These are phyloP conservation scores for Aspergillus sp. DNA, from an alignment of 2,329 filamentous ascomycete genomes.

Conservation along the genomic window DNA sequence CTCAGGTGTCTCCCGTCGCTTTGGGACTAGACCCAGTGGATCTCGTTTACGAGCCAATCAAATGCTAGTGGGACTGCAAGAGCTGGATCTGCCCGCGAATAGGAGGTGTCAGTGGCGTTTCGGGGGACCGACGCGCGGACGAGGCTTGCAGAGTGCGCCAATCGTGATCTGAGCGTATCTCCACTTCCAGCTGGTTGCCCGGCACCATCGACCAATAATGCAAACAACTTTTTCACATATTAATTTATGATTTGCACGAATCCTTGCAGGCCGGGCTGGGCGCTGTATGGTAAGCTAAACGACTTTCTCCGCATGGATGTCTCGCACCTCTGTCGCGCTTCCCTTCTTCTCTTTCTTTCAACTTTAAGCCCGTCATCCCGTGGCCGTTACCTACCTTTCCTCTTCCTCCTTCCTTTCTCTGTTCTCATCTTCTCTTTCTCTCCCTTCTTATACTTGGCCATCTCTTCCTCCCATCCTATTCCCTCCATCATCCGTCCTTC, in stretches of 20 bases:
- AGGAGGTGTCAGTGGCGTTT: too few relatives aligned
- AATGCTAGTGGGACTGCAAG: too few relatives aligned
- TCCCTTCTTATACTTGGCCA: conserved; percentile 9
- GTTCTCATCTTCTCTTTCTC: conserved; percentile 15
- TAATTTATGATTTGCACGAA: conserved; percentile 4
- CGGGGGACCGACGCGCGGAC: neutral
- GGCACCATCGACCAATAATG: conserved; percentile 12
- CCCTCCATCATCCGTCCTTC: conserved; percentile 5
- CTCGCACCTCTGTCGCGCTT: neutral
- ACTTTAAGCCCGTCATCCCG: conserved; percentile 9
- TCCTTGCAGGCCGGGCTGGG: conserved; percentile 16
- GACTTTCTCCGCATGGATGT: conserved; percentile 16
- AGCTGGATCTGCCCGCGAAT: too few relatives aligned
- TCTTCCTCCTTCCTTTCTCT: conserved; percentile 14
- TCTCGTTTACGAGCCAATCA: conserved; percentile 13
- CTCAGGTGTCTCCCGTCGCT: neutral
- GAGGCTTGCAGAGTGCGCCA: conserved; percentile 13
- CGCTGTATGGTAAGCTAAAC: conserved; percentile 18
- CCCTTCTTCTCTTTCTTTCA: neutral
- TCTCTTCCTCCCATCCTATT: conserved; percentile 6
- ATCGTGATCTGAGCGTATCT: too few relatives aligned
- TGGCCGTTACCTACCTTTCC: conserved; percentile 6
- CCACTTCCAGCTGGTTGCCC: conserved; percentile 3
- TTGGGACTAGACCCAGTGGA: conserved; percentile 1
- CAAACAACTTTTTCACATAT: too few relatives aligned